Conservation (phyloP, 192 early-diverging fungal species). For the Phlyctochytrium planicorne region DNA sequence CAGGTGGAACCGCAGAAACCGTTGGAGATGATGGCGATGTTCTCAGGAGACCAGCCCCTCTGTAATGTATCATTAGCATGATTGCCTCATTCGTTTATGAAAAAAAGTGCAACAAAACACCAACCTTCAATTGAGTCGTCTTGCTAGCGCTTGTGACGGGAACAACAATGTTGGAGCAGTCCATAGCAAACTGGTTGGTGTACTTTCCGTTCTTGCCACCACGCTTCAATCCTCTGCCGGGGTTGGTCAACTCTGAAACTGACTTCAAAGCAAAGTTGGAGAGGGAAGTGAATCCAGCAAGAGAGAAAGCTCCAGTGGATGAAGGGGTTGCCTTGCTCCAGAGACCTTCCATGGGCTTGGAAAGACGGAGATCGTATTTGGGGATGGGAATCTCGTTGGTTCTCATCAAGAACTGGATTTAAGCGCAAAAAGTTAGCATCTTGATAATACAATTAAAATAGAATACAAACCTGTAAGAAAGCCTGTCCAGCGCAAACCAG, state of each 20-base stretch:
- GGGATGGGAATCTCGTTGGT: not conserved
- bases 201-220: not conserved
- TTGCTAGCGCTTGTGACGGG: not conserved
- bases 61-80: not conserved
- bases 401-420: not conserved
- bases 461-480: slow-evolving; percentile 1
- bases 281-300: not conserved
- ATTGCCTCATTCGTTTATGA: not conserved
- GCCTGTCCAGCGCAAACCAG: slow-evolving; percentile 4
- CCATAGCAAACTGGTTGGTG: not conserved
- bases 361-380: not conserved
- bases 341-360: not conserved
- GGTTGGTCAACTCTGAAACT: not conserved
- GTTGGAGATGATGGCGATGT: slow-evolving; percentile 18
- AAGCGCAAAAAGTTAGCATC: too few species aligned
- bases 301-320: not conserved
- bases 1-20: slow-evolving; percentile 18
- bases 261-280: not conserved
- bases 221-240: not conserved
- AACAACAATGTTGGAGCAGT: not conserved
- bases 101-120: not conserved
- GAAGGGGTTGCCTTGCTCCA: not conserved
- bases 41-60: slow-evolving; percentile 7
- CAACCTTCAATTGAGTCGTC: not conserved
- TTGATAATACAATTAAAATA: too few species aligned